Evolutionary conservation across 2,329 filamentous ascomycete genomes (phyloP), one percentile per base, ranked within the genome.

Genomic region (Sphaerulina populicola): DNA sequence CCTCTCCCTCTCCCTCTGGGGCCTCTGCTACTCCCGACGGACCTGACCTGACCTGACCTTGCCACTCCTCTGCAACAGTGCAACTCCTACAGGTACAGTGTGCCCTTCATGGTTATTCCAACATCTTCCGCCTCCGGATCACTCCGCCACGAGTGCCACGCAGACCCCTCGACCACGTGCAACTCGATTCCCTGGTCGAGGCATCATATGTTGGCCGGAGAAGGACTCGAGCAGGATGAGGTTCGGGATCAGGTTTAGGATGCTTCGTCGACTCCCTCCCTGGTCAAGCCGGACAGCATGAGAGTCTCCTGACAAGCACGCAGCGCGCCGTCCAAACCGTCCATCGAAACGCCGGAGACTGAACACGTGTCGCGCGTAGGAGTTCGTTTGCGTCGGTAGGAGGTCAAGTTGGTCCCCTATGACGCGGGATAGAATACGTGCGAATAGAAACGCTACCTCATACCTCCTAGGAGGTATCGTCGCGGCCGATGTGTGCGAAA

Each of bases 261-360:
- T 47, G 44, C 35, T 35, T 33, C 31, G 31, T 35, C 31, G 12
- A 35, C 12, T 37, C 14, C 42, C 12, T 37, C 14, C 42, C 31
- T 46, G 31, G 31, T 33, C 21, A 21, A 21, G 23, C 35, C 15
- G 44, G 37, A 11, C n/a, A 39, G 4, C n/a, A 27, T 47, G 36
- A 31, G 6, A 47, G 35, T 23, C 44, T 47, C 44, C 44, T 31
- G 44, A 31, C 44, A 30, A 38, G 35, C 36, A 39, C 44, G 36
- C 23, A 27, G 23, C 23, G 23, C 23, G 23, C 23, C 23, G 23
- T 27, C 23, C 6, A 27, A 27, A 27, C 35, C 12, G 33, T 38
- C 39, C 39, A 41, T 41, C 39, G 39, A 29, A 30, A 40, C 33
- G 44, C 21, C 44, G 21, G 31, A 29, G 15, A 3, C 29, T 33